Percentiles rank a stretch among this genome's conserved stretches.
phyloP scores from a whole-genome alignment of 352 stramenopile genomes.

The Pythium biforme region DNA sequence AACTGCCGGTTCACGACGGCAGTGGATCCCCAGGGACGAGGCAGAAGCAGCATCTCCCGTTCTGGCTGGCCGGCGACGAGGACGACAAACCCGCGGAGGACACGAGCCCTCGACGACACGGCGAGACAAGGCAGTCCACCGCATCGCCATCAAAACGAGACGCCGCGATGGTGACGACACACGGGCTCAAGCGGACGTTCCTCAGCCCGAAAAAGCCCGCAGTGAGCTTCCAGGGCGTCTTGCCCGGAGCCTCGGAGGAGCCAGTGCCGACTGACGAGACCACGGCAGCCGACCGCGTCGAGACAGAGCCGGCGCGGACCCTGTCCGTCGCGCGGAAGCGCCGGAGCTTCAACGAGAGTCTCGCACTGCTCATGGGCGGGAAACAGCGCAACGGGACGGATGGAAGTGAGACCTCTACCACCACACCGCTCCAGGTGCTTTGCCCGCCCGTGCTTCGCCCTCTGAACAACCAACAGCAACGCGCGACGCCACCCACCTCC shows the following conservation, averaged over 20 bases:
- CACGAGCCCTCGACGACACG: not conserved
- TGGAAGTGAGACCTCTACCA: too few relatives aligned
- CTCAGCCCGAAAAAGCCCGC: slow-evolving; percentile 2
- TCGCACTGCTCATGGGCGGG: slow-evolving; percentile 15
- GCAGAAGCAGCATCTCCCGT: slow-evolving; percentile 14
- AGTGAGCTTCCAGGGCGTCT: slow-evolving; percentile 5
- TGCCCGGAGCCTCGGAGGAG: not conserved
- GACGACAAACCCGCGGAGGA: too few relatives aligned
- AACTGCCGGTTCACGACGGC: slow-evolving; percentile 27
- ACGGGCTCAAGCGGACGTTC: not conserved
- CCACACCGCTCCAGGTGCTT: slow-evolving; percentile 8
- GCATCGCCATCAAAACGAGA: not conserved
- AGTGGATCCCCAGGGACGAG: not conserved
- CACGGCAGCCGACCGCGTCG: not conserved
- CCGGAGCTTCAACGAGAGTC: not conserved
- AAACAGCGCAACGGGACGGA: not conserved
- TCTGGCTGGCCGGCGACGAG: slow-evolving; percentile 18
- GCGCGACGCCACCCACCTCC: not conserved
- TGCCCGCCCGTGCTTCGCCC: slow-evolving; percentile 26
- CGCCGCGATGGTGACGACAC: not conserved
- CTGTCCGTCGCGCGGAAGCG: slow-evolving; percentile 4
- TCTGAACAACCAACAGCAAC: not conserved
- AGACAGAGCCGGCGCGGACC: not conserved
- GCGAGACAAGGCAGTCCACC: too few relatives aligned
- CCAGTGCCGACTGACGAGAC: not conserved